These are phyloP conservation scores for Quercus engelmannii DNA, from an alignment of 306 rosid genomes.

Conservation along the genomic window DNA sequence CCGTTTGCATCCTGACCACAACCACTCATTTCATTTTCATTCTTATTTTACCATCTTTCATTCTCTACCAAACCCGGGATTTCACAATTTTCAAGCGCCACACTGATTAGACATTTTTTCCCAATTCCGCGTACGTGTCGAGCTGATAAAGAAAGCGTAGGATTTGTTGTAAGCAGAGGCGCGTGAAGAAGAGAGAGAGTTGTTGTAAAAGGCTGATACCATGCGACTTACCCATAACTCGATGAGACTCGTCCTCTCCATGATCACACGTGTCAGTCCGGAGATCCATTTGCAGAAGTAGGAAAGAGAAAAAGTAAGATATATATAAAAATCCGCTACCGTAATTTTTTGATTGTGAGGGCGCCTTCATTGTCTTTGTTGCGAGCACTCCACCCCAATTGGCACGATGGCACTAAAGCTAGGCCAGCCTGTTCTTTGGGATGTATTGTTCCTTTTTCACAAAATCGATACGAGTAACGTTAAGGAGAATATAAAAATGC, in stretches of 20 bases:
- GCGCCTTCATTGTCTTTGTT: too few relatives aligned
- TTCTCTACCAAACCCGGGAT: too few relatives aligned
- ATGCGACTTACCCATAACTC: neutral
- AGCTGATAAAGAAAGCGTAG: too few relatives aligned
- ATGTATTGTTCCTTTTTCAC: too few relatives aligned
- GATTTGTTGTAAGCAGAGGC: neutral
- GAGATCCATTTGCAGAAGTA: neutral
- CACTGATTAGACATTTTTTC: neutral
- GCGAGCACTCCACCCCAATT: too few relatives aligned
- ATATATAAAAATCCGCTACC: too few relatives aligned
- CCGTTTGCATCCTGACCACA: neutral
- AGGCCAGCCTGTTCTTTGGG: too few relatives aligned
- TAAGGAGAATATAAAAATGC: accelerated
- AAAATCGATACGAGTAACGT: too few relatives aligned
- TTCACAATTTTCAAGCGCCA: neutral
- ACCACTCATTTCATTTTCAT: neutral
- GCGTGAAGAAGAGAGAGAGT: neutral
- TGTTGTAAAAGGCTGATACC: neutral
- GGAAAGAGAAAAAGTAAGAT: too few relatives aligned
- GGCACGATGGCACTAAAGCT: too few relatives aligned
- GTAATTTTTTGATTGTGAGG: neutral
- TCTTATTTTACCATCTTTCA: too few relatives aligned
- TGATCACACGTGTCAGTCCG: neutral
- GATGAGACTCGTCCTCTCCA: neutral
- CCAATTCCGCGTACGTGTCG: accelerated